Evolutionary conservation across 768 basidiomycete genomes (phyloP).

Genomic region (Rhodotorula kratochvilovae): DNA sequence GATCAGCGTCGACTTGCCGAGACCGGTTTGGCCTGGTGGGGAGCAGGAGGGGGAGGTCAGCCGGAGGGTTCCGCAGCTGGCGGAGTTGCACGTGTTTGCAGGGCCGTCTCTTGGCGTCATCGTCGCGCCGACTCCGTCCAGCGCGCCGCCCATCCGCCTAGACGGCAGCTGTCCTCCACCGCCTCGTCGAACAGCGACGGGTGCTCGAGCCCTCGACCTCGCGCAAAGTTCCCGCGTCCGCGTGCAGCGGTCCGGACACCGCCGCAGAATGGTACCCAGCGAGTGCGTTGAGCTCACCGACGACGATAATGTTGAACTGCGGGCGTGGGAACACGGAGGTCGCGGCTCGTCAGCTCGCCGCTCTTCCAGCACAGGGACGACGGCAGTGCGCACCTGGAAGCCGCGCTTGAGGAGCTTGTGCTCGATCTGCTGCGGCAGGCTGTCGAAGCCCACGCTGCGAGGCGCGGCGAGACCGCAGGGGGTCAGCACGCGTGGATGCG

Average conservation of each 20-base stretch:
- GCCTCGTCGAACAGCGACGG: too few species aligned
- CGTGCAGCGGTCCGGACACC: background rate
- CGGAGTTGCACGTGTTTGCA: too few species aligned
- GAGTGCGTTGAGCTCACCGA: slow-evolving; percentile 56
- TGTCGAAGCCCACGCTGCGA: slow-evolving; percentile 81
- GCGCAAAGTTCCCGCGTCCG: background rate
- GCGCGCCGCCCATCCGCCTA: too few species aligned
- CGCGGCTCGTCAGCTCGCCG: background rate
- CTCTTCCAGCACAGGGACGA: too few species aligned
- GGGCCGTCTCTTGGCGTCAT: too few species aligned
- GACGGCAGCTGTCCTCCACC: too few species aligned
- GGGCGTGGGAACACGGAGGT: background rate
- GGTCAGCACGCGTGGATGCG: background rate
- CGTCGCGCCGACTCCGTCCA: too few species aligned
- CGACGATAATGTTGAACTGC: slow-evolving; percentile 94
- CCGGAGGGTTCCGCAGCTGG: too few species aligned
- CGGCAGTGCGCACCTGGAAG: slow-evolving; percentile 55
- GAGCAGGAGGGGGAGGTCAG: background rate
- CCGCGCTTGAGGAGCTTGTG: slow-evolving; percentile 98
- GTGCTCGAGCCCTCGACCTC: background rate
- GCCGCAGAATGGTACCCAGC: too few species aligned
- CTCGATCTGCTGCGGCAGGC: slow-evolving; percentile 91
- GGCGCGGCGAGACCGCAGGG: too few species aligned
- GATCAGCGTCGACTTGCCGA: slow-evolving; percentile 97
- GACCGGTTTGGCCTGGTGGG: slow-evolving; percentile 79